phyloP scores from a whole-genome alignment of 2,329 filamentous ascomycete genomes.

The Venturia asperata region DNA sequence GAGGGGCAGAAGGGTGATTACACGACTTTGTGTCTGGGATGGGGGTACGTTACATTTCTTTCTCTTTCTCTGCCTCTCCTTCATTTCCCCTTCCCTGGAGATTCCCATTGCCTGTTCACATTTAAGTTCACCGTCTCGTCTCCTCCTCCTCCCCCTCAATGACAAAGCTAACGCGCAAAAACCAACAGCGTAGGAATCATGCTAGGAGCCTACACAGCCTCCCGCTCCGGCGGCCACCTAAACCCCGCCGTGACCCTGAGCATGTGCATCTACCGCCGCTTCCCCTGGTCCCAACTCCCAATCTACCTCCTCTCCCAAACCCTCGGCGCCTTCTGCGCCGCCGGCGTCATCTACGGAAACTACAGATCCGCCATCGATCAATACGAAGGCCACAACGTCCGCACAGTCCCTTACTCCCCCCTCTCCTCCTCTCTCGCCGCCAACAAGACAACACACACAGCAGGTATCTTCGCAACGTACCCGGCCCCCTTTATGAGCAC shows the following conservation, averaged over 20 bases:
- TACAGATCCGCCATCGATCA: conserved; percentile 21
- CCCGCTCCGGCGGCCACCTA: conserved; percentile 31
- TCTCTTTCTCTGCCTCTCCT: too few species aligned
- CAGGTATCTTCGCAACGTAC: conserved; percentile 18
- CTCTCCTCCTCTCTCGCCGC: not conserved
- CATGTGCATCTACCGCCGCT: conserved; percentile 22
- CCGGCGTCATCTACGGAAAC: conserved; percentile 25
- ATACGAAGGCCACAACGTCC: conserved; percentile 13
- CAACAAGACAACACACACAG: not conserved
- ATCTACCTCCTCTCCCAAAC: conserved; percentile 24
- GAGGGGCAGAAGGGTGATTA: conserved; percentile 15
- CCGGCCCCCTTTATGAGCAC: conserved; percentile 15
- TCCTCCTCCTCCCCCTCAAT: not conserved
- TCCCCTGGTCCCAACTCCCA: conserved; percentile 23
- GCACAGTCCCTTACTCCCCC: conserved; percentile 1
- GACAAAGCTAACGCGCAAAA: too few species aligned
- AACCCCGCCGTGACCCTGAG: conserved; percentile 27
- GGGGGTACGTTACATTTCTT: conserved; percentile 16
- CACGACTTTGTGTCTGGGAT: conserved; percentile 14
- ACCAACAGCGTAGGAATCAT: conserved; percentile 16
- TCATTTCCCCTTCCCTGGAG: too few species aligned
- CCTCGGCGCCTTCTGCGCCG: conserved; percentile 27
- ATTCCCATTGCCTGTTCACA: too few species aligned
- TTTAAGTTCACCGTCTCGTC: not conserved
- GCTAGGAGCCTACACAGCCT: conserved; percentile 26